phyloP scores from a whole-genome alignment of 345 rosid genomes.

The Euphorbia tirucalli region DNA sequence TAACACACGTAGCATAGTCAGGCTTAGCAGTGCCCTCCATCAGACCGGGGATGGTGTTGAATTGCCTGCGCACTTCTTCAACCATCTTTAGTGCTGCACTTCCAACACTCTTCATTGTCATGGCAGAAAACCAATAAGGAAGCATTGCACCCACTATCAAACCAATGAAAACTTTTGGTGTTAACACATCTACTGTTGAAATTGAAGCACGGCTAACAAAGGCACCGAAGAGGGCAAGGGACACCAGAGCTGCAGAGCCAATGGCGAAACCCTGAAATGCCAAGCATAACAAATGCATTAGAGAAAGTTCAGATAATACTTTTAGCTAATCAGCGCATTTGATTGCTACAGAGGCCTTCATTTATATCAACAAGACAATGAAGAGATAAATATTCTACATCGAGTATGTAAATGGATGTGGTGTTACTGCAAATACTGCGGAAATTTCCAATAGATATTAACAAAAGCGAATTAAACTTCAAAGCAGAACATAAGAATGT shows the following conservation, averaged over 20 bases:
- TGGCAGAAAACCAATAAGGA: constrained; percentile 99
- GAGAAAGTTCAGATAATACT: background rate
- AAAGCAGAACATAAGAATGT: no score
- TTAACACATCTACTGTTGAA: constrained; percentile 26
- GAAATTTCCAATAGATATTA: no score
- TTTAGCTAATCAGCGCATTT: background rate
- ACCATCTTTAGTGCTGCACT: constrained; percentile 99
- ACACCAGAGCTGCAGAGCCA: constrained; percentile 77
- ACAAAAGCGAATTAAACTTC: no score
- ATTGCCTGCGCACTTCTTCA: constrained; percentile 97
- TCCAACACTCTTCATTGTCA: constrained; percentile 99
- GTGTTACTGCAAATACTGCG: no score
- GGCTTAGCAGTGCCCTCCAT: constrained; percentile 94
- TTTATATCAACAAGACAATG: no score
- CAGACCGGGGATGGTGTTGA: constrained; percentile 96
- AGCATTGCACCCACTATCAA: constrained; percentile 39
- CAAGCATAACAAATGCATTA: constrained; percentile 15
- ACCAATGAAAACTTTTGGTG: constrained; percentile 33
- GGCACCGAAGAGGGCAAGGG: constrained; percentile 42
- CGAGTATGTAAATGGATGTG: no score
- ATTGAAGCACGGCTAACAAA: constrained; percentile 31
- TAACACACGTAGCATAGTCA: constrained; percentile 93
- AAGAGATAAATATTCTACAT: no score
- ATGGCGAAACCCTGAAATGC: constrained; percentile 62
- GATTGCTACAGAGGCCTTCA: no score